phyloP scores from a whole-genome alignment of 768 basidiomycete species.

The Leccinum subgranulosum region DNA sequence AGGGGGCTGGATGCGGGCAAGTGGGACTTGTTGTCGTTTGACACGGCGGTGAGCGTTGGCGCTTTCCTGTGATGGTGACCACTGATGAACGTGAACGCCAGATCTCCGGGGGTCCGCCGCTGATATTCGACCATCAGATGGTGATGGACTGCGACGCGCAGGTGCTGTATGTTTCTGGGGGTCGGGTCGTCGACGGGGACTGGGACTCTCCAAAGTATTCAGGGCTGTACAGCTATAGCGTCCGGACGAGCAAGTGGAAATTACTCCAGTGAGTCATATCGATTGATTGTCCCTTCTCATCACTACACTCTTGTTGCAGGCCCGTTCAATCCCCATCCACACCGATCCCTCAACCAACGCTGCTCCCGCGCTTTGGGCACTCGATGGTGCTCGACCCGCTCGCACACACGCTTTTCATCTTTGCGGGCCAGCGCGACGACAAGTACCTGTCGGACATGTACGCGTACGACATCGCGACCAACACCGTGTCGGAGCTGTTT shows the following conservation, averaged over 20 bases:
- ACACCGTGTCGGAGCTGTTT: slow-evolving; percentile 58
- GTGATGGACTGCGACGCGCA: slow-evolving; percentile 69
- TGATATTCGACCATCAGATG: slow-evolving; percentile 82
- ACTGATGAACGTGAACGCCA: slow-evolving; percentile 22
- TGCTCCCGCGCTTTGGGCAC: slow-evolving; percentile 69
- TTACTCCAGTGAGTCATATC: slow-evolving; percentile 53
- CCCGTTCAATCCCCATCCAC: slow-evolving; percentile 17
- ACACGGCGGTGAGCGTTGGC: slow-evolving; percentile 53
- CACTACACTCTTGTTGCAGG: slow-evolving; percentile 4
- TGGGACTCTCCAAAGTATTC: slow-evolving; percentile 61
- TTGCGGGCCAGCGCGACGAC: slow-evolving; percentile 70
- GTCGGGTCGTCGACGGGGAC: slow-evolving; percentile 65
- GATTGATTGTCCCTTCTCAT: background rate
- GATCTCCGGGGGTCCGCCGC: slow-evolving; percentile 65
- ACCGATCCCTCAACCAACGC: slow-evolving; percentile 35
- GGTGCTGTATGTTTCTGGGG: slow-evolving; percentile 74
- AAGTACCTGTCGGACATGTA: slow-evolving; percentile 76
- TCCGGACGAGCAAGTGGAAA: slow-evolving; percentile 64
- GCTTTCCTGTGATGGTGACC: too few species aligned
- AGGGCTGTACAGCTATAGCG: slow-evolving; percentile 70
- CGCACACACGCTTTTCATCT: slow-evolving; percentile 60
- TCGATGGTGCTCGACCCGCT: slow-evolving; percentile 76
- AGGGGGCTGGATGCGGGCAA: slow-evolving; percentile 46
- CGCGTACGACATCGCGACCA: slow-evolving; percentile 58
- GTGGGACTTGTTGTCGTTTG: slow-evolving; percentile 69